These are phyloP conservation scores for Cadophora malorum DNA, from an alignment of 2,329 filamentous ascomycete genomes.

Conservation along the genomic window DNA sequence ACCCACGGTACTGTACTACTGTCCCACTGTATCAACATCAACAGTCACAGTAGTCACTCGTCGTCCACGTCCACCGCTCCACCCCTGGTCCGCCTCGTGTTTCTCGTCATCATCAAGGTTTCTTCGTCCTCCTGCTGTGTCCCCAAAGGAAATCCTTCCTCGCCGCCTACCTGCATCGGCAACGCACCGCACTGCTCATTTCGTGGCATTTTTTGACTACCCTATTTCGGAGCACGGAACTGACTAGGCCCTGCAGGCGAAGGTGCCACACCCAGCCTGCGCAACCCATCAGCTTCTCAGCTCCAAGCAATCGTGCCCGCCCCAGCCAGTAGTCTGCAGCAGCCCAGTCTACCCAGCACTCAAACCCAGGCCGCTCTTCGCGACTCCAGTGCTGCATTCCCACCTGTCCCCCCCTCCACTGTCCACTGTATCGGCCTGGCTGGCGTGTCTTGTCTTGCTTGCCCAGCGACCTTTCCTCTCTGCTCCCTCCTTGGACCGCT, in stretches of 20 bases:
- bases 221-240: slow-evolving; percentile 11
- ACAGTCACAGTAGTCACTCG: too few species aligned
- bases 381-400: background rate
- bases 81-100: background rate
- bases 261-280: slow-evolving; percentile 10
- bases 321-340: background rate
- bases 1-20: background rate
- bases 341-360: background rate
- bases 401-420: background rate
- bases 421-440: background rate
- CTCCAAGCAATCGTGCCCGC: slow-evolving; percentile 3
- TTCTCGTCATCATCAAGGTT: slow-evolving; percentile 5
- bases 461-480: background rate
- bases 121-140: slow-evolving; percentile 13
- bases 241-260: slow-evolving; percentile 12
- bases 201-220: slow-evolving; percentile 7
- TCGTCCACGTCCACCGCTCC: slow-evolving; percentile 2
- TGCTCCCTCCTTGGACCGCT: background rate
- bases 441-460: slow-evolving; percentile 11
- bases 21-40: too few species aligned
- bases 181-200: slow-evolving; percentile 8
- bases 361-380: slow-evolving; percentile 10
- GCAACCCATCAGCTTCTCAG: slow-evolving; percentile 17
- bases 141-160: slow-evolving; percentile 13
- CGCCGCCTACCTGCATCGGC: slow-evolving; percentile 13